Base-by-base conservation (phyloP, 1,284 basidiomycete species). In the Earliella scabrosa region DNA sequence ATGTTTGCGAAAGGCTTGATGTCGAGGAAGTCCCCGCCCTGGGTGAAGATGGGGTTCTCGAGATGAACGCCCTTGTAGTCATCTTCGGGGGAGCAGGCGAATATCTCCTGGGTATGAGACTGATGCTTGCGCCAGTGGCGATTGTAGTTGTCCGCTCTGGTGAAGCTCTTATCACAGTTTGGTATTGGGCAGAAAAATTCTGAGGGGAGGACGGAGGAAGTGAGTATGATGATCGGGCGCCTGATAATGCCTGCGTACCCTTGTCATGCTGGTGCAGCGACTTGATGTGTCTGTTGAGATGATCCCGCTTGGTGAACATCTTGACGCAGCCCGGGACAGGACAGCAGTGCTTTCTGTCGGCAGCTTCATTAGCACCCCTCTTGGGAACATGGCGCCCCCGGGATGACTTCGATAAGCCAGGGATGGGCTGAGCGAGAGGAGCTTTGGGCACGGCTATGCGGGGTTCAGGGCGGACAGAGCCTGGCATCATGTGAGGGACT, bases 181-280 rank as follows among this genome's bases (percentile, higher is more conserved):
- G 63, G 60, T 20, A 55, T 27, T 20, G 52, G 27, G 44, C 66
- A 66, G 23, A 50, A 40, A 29, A 49, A 52, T 6, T 29, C 60
- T 64, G 38, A 29, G 26, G 10, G 6, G 11, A 27, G n/a, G n/a
- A n/a, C n/a, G n/a, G n/a, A 31, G 3, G 4, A 5, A 31, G 34
- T 35, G n/a, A 14, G 16, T 21, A 13, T 18, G 13, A 29, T 16
- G 11, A 39, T 3, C n/a, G 11, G 23, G 18, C 11, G 20, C n/a
- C 27, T 27, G 32, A 23, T 27, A 4, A 11, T n/a, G 13, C 3
- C 3, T n/a, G 77, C 82, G 73, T 74, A 92, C 90, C 88, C 75
- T 88, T 88, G 66, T 90, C 88, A 66, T 90, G 79, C 1, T 87
- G 89, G 64, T 93, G 90, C 51, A 93, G 86, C 47, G 83, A 86